A percentile compares a stretch with the other conserved stretches of the same genome.
Conservation (phyloP, 768 basidiomycete genomes). For the Pluteus cervinus region DNA sequence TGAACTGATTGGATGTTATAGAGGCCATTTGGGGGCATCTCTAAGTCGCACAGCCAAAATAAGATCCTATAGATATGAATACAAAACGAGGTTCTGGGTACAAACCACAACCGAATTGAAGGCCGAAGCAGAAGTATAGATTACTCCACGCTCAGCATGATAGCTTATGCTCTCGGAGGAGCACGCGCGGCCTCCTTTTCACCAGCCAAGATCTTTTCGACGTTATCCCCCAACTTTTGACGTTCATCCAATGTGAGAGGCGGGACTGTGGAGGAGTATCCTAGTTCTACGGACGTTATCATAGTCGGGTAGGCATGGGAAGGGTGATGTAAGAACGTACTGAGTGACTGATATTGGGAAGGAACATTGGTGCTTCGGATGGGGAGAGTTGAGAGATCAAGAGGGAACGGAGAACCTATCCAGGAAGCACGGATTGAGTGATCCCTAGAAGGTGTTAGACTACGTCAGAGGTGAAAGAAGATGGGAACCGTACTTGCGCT, state of each 20-base stretch:
- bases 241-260: constrained; percentile 55
- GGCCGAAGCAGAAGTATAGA: too few relatives aligned
- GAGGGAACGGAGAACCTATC: constrained; percentile 66
- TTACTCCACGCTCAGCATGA: too few relatives aligned
- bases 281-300: constrained; percentile 47
- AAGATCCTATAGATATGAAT: too few relatives aligned
- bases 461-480: background rate
- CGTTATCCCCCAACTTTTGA: constrained; percentile 49
- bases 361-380: constrained; percentile 49
- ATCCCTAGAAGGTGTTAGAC: constrained; percentile 38
- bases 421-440: constrained; percentile 67
- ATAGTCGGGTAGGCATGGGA: background rate
- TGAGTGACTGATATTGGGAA: constrained; percentile 59
- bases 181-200: constrained; percentile 71
- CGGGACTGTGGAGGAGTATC: constrained; percentile 54
- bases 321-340: constrained; percentile 29
- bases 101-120: too few relatives aligned
- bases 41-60: too few relatives aligned
- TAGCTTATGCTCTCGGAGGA: constrained; percentile 28
- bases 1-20: too few relatives aligned
- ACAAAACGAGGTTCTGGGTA: too few relatives aligned
- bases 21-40: too few relatives aligned
- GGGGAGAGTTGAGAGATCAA: constrained; percentile 55
- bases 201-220: constrained; percentile 49
- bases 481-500: constrained; percentile 42